A percentile compares a stretch with the other conserved stretches of the same genome.
Conservation (phyloP, 2,329 filamentous ascomycete genomes). For the Magnaporthiopsis incrustans region DNA sequence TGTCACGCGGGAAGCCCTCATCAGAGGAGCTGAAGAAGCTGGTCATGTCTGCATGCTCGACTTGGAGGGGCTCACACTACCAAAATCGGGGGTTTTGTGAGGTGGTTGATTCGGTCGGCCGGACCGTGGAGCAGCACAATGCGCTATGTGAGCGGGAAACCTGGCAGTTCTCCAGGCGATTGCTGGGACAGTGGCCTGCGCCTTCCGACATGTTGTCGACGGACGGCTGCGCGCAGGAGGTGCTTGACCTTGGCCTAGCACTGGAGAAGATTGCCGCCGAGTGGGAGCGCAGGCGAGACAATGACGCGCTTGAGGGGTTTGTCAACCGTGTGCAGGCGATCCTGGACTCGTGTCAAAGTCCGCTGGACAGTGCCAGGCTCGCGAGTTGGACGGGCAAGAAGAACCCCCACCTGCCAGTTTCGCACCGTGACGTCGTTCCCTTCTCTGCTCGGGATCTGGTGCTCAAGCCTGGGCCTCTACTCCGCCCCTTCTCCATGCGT, state of each 20-base stretch:
- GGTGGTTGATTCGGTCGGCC: slow-evolving; percentile 11
- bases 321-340: not conserved
- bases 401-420: slow-evolving; percentile 25
- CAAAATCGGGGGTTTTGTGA: no score
- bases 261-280: slow-evolving; percentile 31
- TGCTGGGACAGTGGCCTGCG: slow-evolving; percentile 37
- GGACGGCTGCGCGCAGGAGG: slow-evolving; percentile 20
- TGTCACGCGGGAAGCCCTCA: not conserved
- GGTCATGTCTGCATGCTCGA: not conserved
- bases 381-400: not conserved
- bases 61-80: not conserved
- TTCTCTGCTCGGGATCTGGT: slow-evolving; percentile 31
- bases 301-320: slow-evolving; percentile 17
- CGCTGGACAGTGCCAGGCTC: not conserved
- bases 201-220: not conserved
- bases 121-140: slow-evolving; percentile 18
- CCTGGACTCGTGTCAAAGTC: not conserved
- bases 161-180: slow-evolving; percentile 17
- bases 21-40: not conserved
- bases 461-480: not conserved
- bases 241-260: slow-evolving; percentile 30
- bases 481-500: not conserved
- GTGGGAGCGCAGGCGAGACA: slow-evolving; percentile 41
- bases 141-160: slow-evolving; percentile 22
- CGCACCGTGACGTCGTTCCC: slow-evolving; percentile 27